Conservation (phyloP, 2,329 filamentous ascomycete species). For the Microsporum canis region DNA sequence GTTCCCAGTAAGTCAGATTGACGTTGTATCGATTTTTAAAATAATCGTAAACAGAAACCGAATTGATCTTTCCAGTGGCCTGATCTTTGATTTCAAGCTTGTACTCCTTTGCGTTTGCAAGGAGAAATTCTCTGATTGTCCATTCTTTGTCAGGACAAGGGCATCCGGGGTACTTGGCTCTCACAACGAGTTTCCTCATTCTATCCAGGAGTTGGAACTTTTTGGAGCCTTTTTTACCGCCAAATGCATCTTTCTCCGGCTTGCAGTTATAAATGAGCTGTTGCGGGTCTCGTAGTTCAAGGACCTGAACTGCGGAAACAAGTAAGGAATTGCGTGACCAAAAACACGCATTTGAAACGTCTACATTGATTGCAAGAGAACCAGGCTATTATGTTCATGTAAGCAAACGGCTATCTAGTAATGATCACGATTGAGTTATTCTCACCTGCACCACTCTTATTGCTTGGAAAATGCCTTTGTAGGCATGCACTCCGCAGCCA, state of each 20-base stretch:
- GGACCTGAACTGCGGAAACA: conserved; percentile 25
- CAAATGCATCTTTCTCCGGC: conserved; percentile 18
- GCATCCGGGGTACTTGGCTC: conserved; percentile 27
- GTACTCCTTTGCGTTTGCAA: conserved; percentile 33
- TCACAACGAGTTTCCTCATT: conserved; percentile 29
- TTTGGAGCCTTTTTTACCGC: conserved; percentile 17
- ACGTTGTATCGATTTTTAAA: conserved; percentile 43
- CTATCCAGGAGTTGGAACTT: conserved; percentile 21
- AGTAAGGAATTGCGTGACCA: conserved; percentile 46
- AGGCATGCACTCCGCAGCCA: conserved; percentile 58
- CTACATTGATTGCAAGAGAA: conserved; percentile 70
- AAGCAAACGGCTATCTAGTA: conserved; percentile 16
- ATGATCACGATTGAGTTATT: not conserved
- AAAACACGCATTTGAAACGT: conserved; percentile 86
- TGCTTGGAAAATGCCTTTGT: conserved; percentile 82
- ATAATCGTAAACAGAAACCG: conserved; percentile 49
- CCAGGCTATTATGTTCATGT: conserved; percentile 37
- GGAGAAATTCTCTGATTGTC: conserved; percentile 41
- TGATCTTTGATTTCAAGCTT: conserved; percentile 33
- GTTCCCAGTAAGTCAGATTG: conserved; percentile 32
- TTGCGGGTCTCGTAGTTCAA: conserved; percentile 23
- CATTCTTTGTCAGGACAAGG: conserved; percentile 33
- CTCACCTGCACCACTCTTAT: conserved; percentile 59
- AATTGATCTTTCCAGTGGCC: conserved; percentile 33
- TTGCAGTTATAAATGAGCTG: conserved; percentile 21